Percentiles rank a stretch among this genome's conserved stretches.
phyloP scores from a whole-genome alignment of 192 early-diverging fungal species.

The Coemansia sp. region DNA sequence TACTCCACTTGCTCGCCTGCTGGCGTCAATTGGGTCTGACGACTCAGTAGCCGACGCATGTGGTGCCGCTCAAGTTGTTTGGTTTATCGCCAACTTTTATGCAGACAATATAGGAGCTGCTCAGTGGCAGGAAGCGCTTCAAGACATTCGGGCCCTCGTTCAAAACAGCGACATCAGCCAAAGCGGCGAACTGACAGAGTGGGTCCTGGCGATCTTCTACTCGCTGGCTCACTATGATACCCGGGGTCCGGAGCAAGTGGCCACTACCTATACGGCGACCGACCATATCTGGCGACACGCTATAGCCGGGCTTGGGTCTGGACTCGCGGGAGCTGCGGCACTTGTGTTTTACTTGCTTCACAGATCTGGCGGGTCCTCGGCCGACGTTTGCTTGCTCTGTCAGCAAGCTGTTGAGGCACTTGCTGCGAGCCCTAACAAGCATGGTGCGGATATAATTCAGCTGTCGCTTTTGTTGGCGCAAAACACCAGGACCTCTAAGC shows the following conservation, averaged over 20 bases:
- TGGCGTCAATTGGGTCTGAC: slow-evolving; percentile 18
- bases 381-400: slow-evolving; percentile 19
- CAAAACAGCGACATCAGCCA: slow-evolving; percentile 30
- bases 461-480: slow-evolving; percentile 28
- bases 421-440: neutral
- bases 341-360: slow-evolving; percentile 27
- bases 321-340: slow-evolving; percentile 28
- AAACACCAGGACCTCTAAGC: slow-evolving; percentile 3
- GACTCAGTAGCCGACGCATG: slow-evolving; percentile 18
- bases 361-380: neutral
- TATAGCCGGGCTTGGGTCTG: slow-evolving; percentile 30
- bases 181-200: slow-evolving; percentile 27
- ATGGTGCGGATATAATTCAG: slow-evolving; percentile 12
- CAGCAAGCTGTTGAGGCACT: slow-evolving; percentile 35
- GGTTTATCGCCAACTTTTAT: slow-evolving; percentile 37
- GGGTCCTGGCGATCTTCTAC: slow-evolving; percentile 35
- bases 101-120: slow-evolving; percentile 7
- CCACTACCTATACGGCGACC: neutral
- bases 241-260: neutral
- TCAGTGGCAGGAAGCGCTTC: slow-evolving; percentile 19
- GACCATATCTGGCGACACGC: slow-evolving; percentile 40
- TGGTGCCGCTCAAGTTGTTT: slow-evolving; percentile 45
- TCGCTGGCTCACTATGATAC: slow-evolving; percentile 3
- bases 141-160: slow-evolving; percentile 16
- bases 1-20: slow-evolving; percentile 34